Base-by-base conservation (phyloP, 2,329 filamentous ascomycete genomes). In the Aspergillus ruber region DNA sequence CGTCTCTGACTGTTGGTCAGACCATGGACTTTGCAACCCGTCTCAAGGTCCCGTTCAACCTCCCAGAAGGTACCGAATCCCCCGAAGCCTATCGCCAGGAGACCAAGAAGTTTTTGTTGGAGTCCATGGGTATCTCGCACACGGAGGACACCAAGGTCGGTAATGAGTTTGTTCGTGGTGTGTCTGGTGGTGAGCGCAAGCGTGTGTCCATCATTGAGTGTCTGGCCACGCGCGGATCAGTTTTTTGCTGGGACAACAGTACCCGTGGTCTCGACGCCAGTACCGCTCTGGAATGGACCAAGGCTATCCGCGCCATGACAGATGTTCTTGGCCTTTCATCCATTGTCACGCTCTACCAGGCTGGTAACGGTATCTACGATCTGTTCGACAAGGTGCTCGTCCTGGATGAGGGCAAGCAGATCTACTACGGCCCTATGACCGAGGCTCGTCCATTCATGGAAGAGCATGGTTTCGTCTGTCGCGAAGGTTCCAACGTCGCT, bases 371-470 rank as follows among this genome's bases (percentile, higher is more conserved):
- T 20, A 86, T 87, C 49, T 86, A 85, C 60, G 71, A 84, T 21
- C 73, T 83, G 0, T 86, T 87, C 59, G 83, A 87, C 61, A 87
- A 86, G 58, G 82, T 86, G 0, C 71, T 86, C 0, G 76, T 87
- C 7, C 73, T 87, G 3, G 82, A 86, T 42, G 76, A 81, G 48
- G 84, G 84, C 42, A 80, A 81, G 51, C 64, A 86, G 55, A 74
- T 85, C 41, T 87, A 77, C 67, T 86, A 84, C 52, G 84, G 84
- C 0, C 75, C 82, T 0, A 69, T 74, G 53, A 65, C 73, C 5
- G 71, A 82, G 50, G 84, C 84, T 0, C 67, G 74, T 4, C 78
- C 80, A 0, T 87, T 83, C 56, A 83, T 87, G 75, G 81, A 85
- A 57, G 64, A 72, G 0, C 66, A 82, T 1, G 84, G 84, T 0